Base-by-base conservation (phyloP, 208 protist genomes). In the Trypanosoma avium region DNA sequence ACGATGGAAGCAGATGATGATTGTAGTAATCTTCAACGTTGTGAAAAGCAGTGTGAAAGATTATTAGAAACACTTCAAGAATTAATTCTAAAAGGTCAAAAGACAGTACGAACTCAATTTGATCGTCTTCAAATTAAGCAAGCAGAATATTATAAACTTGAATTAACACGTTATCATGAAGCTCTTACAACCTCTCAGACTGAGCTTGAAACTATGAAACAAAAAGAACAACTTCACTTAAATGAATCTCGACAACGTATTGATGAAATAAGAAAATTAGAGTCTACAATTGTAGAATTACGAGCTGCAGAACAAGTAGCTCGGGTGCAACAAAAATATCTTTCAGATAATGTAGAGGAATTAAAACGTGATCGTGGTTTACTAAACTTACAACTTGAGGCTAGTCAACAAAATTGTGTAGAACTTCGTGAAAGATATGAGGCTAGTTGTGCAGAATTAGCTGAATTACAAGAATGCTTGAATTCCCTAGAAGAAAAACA, bases 181-280 rank as follows among this genome's bases (percentile, higher is more conserved):
- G 66, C 67, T 43, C 70, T 80, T 43, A 57, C 46, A 6, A 42
- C 72, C 0, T 67, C 72, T 32, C 65, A 79, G 65, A 56, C 49
- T 42, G 55, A 48, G 6, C 68, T 82, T n/a, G 68, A 58, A 17
- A 50, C 54, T 12, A 43, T 38, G 32, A 60, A 55, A 10, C 38
- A 61, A 22, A 17, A 61, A 22, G 13, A 55, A 35, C 38, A 59
- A 19, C 45, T 36, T 33, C 3, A 61, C 27, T 26, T 17, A 22
- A 43, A 59, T 1, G 45, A 69, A n/a, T 69, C 29, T 47, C 40
- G 15, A 19, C 36, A 33, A 32, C 45, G 50, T 67, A 43, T 35
- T 33, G 42, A 42, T 61, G 70, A 73, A 75, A 33, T 62, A 12
- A 13, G 61, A 54, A 29, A 24, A 13, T 32, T 68, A 21, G 35